Evolutionary conservation across 805 yeast genomes (phyloP), one percentile per base, ranked within the genome.

Genomic region (Candida broadrunensis): DNA sequence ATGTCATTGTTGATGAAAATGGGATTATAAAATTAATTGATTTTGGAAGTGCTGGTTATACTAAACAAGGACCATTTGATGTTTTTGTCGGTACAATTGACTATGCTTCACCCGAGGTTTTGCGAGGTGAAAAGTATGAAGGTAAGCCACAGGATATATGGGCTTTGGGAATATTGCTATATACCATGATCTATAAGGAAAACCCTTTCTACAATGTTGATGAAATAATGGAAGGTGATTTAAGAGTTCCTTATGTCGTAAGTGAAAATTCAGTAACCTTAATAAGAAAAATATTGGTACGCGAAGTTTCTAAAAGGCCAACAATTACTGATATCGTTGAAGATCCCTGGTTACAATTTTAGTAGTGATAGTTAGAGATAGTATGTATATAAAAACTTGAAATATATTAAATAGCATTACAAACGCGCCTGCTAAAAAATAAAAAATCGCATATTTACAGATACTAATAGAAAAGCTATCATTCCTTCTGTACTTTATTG

Each of bases 31-130:
- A 89, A 58, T 69, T 91, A 46, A 91, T 91, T 56, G 99, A 91
- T 64, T 91, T 89, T 61, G 99, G 99, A 1, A 84, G 95, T 36
- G 96, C 98, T 1, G 96, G 97, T 0, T 88, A 88, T 60, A 79
- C 82, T 16, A 79, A 77, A 49, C 88, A 84, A 65, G 98, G 97
- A 0, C 98, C 98, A 4, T 93, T 91, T 64, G 96, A 91, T 51
- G 96, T 93, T 4, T 91, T 93, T 64, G 98, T 93, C 2, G 99
- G 99, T 2, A 93, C 99, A 0, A 82, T 93, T 33, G 97, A 93
- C 61, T 93, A 91, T 61, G 98, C 98, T 1, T 95, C 98, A 0
- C 99, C 99, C 0, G 99, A 93, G 61, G 96, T 93, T 0, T 70
- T 93, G 26, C 75, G 82, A 38, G 99, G 98, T 2, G 82, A 81